Percentiles rank a stretch among this genome's conserved stretches.
phyloP scores from a whole-genome alignment of 2,329 filamentous ascomycete genomes.

The Penicillium sp. region DNA sequence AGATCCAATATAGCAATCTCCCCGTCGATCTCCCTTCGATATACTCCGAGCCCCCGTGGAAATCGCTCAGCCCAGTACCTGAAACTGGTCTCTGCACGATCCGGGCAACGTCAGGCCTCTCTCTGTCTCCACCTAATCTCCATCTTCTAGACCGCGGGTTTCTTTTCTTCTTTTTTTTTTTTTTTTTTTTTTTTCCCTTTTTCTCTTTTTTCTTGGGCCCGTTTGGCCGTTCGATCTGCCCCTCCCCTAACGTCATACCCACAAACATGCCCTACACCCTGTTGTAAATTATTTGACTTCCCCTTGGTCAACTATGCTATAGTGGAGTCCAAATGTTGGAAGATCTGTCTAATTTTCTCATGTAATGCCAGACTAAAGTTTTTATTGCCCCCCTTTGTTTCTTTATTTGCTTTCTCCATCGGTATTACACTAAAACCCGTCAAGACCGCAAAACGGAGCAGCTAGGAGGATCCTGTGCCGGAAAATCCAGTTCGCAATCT shows the following conservation, averaged over 20 bases:
- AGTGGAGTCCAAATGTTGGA: neutral
- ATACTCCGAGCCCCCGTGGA: constrained; percentile 24
- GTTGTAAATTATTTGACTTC: neutral
- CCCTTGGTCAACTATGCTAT: neutral
- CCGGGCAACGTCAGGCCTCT: constrained; percentile 10
- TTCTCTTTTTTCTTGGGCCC: neutral
- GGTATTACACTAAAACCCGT: neutral
- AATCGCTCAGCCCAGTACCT: constrained; percentile 21
- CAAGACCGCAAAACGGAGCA: neutral
- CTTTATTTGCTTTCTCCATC: neutral
- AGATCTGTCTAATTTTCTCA: neutral
- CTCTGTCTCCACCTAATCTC: constrained; percentile 7
- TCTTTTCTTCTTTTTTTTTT: no score
- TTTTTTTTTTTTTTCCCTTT: constrained; percentile 1
- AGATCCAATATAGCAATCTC: neutral
- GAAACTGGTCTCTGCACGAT: constrained; percentile 23
- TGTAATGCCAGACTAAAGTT: neutral
- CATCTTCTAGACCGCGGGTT: neutral
- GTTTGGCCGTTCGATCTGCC: constrained; percentile 9
- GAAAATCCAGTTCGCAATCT: neutral
- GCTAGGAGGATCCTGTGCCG: neutral
- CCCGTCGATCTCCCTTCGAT: constrained; percentile 18
- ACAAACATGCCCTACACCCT: constrained; percentile 3
- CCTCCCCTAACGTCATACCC: constrained; percentile 3
- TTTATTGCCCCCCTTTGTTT: neutral